Conservation (phyloP, 345 rosid genomes). For the Acer saccharum region DNA sequence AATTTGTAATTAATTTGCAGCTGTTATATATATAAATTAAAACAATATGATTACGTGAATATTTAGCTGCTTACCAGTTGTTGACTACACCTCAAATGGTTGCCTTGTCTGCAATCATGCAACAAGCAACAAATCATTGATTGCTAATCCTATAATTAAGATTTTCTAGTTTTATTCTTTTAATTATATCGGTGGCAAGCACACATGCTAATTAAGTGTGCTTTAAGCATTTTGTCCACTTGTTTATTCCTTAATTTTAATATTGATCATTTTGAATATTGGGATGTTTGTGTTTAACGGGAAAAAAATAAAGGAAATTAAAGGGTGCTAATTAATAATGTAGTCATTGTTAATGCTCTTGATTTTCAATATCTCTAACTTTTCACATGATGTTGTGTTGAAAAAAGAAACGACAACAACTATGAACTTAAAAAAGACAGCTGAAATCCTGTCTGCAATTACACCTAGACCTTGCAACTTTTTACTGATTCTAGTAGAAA, state of each 20-base stretch:
- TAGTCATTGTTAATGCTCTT: background rate
- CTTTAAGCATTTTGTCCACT: background rate
- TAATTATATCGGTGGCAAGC: background rate
- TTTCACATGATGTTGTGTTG: background rate
- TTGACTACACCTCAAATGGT: background rate
- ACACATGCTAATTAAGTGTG: conserved; percentile 17
- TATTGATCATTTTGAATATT: background rate
- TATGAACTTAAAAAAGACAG: background rate
- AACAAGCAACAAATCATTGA: background rate
- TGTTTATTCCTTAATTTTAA: background rate
- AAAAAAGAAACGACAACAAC: background rate
- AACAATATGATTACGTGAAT: conserved; percentile 1
- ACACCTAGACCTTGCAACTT: background rate
- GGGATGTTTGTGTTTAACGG: background rate
- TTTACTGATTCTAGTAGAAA: background rate
- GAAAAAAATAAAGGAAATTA: no score
- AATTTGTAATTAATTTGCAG: background rate
- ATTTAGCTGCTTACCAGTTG: background rate
- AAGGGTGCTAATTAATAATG: background rate
- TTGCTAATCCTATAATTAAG: no score
- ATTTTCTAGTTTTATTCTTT: no score
- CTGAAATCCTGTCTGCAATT: background rate
- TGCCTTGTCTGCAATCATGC: conserved; percentile 6
- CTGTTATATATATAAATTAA: background rate
- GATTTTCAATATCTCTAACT: background rate